Base-by-base conservation (phyloP, 768 basidiomycete genomes). In the Mycena galopus region DNA sequence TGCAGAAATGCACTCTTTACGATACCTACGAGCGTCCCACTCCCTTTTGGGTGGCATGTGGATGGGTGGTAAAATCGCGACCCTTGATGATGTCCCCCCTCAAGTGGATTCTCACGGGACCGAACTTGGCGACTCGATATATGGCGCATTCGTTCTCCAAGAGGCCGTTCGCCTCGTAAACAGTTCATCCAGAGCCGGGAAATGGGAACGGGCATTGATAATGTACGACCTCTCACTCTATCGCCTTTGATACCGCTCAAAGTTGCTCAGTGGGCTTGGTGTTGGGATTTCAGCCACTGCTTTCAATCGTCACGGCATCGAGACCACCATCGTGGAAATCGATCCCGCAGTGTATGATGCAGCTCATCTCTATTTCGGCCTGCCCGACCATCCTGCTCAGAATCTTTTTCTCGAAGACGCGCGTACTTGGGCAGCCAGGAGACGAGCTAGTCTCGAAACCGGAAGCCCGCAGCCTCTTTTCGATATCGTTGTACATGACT, bases 321-420 rank as follows among this genome's bases (percentile, higher is more conserved):
- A 87, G 8, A 92, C 93, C 6, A 95, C 96, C 1, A 88, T 97
- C 58, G 89, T 97, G n/a, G 97, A 99, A 81, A 94, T 97, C 71
- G 97, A 98, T 79, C 94, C 95, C 39, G 92, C 90, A 1, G 96
- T 99, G 25, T 96, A 97, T 79, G 84, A 89, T 17, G 95, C 93
- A 30, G 96, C 97, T 19, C 87, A 89, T 30, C 84, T 81, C 35
- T 97, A 88, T 82, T 98, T 99, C 73, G 93, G 90, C 9, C 85
- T 98, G n/a, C 88, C 90, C 16, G 86, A 92, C 69, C 91, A 91
- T 8, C 86, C 87, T 2, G 81, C 88, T 3, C 84, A 81, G 17
- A 89, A 86, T 29, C 88, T 96, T 3, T 92, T 93, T 79, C 79
- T 98, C 32, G 85, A 92, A 77, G 96, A 98, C 76, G 97, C 95